phyloP scores from a whole-genome alignment of 495 filamentous ascomycete species.

The Opeltia flavorubescens region DNA sequence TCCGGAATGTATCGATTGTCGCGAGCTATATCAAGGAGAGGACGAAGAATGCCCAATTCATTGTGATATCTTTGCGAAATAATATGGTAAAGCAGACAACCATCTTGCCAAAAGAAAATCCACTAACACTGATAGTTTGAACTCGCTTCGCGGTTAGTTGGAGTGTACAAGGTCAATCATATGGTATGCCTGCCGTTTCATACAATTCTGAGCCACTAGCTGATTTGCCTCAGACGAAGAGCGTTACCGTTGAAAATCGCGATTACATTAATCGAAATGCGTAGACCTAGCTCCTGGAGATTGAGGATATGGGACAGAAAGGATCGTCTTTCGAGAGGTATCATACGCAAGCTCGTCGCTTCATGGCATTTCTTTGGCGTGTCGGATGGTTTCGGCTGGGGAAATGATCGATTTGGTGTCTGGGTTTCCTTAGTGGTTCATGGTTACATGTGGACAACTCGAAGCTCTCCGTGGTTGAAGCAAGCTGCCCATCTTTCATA shows the following conservation, averaged over 20 bases:
- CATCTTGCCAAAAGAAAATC: background rate
- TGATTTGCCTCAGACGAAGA: constrained; percentile 50
- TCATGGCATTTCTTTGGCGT: too few relatives aligned
- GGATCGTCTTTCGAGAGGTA: too few relatives aligned
- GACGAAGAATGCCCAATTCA: constrained; percentile 98
- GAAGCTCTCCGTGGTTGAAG: too few relatives aligned
- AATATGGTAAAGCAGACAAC: constrained; percentile 56
- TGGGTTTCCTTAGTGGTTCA: too few relatives aligned
- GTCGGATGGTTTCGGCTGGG: too few relatives aligned
- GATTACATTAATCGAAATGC: constrained; percentile 53
- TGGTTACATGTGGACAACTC: too few relatives aligned
- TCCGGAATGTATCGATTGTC: constrained; percentile 95
- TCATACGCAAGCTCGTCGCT: background rate
- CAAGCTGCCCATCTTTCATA: too few relatives aligned
- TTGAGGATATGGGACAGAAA: background rate
- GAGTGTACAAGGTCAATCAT: constrained; percentile 98
- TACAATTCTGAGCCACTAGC: background rate
- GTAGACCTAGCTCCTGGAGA: background rate
- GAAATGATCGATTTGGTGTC: too few relatives aligned
- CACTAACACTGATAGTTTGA: constrained; percentile 50
- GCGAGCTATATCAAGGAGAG: constrained; percentile 97
- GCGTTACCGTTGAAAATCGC: constrained; percentile 84
- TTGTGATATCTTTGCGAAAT: constrained; percentile 93
- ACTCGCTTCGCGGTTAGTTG: constrained; percentile 80
- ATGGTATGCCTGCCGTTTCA: constrained; percentile 46